Base-by-base conservation (phyloP, 129 eudicot species). In the Silybum marianum region DNA sequence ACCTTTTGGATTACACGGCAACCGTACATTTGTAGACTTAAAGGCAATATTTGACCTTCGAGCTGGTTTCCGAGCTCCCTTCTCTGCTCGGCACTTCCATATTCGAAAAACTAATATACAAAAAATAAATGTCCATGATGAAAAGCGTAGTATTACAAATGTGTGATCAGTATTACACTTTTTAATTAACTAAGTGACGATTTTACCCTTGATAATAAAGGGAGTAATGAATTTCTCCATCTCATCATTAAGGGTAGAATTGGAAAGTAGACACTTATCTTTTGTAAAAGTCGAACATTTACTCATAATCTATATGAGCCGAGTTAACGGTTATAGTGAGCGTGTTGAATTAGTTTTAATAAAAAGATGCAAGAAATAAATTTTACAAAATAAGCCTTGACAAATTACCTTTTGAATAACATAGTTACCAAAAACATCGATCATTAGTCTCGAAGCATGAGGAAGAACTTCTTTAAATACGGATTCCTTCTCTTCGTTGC, bases 1-100 rank as follows among this genome's bases (percentile, higher is more conserved):
- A 91, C 96, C 96, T 93, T 93, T 81, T 93, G 98, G 68, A 93
- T 93, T 13, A 93, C 96, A 22, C 98, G 96, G 73, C 98, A 93
- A 40, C 98, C 93, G 30, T 93, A 93, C 98, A 93, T 93, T 77
- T 93, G 98, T 82, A 90, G 82, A 84, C 98, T 93, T 75, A 93
- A 75, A 28, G 91, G 42, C 73, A 93, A 74, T 68, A 93, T 79
- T 25, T 91, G 91, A 60, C 91, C 92, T 72, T 58, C 71, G 44
- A 93, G 90, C 46, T 80, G 87, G 65, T 83, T 76, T 14, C 91
- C 93, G 21, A 93, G 91, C 21, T 89, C 85, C 86, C 83, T 88
- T 40, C 82, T 86, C 82, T 93, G 96, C 46, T 86, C 86, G 1
- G 66, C 70, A 36, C 86, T 90, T 73, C 98, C 98, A 77, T 92